A percentile compares a stretch with the other conserved stretches of the same genome.
Evolutionary conservation across 805 yeast genomes (phyloP).

Genomic region (Wickerhamiella musiphila): DNA sequence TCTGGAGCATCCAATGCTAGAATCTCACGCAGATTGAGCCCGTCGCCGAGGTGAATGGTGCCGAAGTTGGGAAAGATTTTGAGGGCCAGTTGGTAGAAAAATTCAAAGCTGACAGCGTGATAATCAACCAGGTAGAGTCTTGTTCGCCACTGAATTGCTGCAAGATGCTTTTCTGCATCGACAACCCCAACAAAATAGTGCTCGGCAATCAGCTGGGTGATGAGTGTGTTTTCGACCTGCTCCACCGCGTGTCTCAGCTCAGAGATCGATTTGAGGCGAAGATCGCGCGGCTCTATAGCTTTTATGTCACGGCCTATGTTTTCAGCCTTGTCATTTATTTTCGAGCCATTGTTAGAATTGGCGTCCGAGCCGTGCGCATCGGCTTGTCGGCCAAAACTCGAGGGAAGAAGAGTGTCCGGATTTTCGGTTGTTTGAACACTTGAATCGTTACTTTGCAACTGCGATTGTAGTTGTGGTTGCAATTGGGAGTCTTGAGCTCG

Average conservation of each 20-base stretch:
- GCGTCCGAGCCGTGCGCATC: too few relatives aligned
- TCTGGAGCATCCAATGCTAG: constrained; percentile 15
- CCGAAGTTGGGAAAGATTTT: constrained; percentile 77
- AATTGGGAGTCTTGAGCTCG: too few relatives aligned
- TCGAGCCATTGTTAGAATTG: too few relatives aligned
- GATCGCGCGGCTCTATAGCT: not conserved
- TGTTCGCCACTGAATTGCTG: constrained; percentile 74
- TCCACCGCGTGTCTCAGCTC: constrained; percentile 37
- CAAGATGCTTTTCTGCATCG: constrained; percentile 49
- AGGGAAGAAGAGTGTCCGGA: not conserved
- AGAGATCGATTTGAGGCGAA: constrained; percentile 22
- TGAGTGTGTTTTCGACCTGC: constrained; percentile 27
- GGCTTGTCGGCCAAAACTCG: too few relatives aligned
- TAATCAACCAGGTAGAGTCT: constrained; percentile 67
- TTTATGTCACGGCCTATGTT: not conserved
- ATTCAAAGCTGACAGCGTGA: constrained; percentile 43
- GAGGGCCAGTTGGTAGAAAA: constrained; percentile 69
- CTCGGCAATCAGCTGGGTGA: constrained; percentile 53
- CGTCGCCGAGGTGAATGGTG: constrained; percentile 25
- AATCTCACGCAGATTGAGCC: constrained; percentile 24
- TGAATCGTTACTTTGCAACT: too few relatives aligned
- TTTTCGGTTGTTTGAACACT: not conserved
- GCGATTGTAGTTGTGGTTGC: too few relatives aligned
- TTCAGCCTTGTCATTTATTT: too few relatives aligned
- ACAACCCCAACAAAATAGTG: constrained; percentile 69